These are phyloP conservation scores for Inonotus hispidus DNA, from an alignment of 1,284 basidiomycete genomes.

Conservation along the genomic window DNA sequence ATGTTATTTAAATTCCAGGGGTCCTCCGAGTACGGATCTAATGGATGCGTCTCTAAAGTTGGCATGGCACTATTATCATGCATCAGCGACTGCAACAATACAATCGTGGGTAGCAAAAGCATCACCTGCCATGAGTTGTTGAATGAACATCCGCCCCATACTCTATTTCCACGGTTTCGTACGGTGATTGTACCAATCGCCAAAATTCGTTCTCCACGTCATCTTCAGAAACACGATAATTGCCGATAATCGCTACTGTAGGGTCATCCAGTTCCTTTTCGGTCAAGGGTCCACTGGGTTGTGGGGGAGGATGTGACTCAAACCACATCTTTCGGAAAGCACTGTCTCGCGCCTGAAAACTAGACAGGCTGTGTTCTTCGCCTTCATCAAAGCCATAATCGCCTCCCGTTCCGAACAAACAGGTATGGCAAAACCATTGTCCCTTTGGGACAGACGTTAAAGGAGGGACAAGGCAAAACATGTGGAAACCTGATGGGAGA, in stretches of 20 bases:
- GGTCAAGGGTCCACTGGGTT: constrained; percentile 12
- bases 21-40: constrained; percentile 83
- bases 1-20: constrained; percentile 99
- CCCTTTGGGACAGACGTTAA: constrained; percentile 81
- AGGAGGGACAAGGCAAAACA: constrained; percentile 93
- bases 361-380: constrained; percentile 89
- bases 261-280: constrained; percentile 43
- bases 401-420: constrained; percentile 90
- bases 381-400: constrained; percentile 99
- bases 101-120: constrained; percentile 20
- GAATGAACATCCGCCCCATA: constrained; percentile 99
- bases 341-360: constrained; percentile 87
- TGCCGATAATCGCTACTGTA: constrained; percentile 55
- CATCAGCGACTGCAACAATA: background rate
- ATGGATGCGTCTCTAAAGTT: constrained; percentile 87
- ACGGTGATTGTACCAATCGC: constrained; percentile 85
- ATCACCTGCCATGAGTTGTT: constrained; percentile 90
- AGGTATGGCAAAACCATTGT: constrained; percentile 96
- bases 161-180: constrained; percentile 95
- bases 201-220: constrained; percentile 97
- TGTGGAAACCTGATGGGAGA: constrained; percentile 76
- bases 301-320: constrained; percentile 61
- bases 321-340: constrained; percentile 92
- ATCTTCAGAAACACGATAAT: constrained; percentile 72
- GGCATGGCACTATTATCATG: constrained; percentile 75